Percentiles rank a stretch among this genome's conserved stretches.
phyloP scores from a whole-genome alignment of 2,329 filamentous ascomycete genomes.

The Aspergillus pseudoterreus region DNA sequence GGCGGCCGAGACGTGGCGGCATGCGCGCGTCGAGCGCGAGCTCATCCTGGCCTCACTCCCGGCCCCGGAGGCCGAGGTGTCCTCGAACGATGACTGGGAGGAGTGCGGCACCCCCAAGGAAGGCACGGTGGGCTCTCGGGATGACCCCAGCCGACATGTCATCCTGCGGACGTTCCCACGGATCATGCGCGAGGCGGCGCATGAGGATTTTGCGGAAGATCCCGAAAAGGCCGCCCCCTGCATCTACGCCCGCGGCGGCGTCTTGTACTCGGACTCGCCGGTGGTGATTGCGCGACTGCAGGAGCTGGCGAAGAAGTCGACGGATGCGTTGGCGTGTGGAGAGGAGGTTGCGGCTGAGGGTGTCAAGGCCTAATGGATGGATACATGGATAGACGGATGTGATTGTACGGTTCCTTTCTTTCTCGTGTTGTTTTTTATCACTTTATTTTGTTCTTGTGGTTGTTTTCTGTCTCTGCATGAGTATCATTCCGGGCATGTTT shows the following conservation, averaged over 20 bases:
- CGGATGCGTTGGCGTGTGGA: slow-evolving; percentile 11
- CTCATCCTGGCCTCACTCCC: slow-evolving; percentile 53
- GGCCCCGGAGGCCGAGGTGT: slow-evolving; percentile 31
- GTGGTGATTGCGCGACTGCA: slow-evolving; percentile 37
- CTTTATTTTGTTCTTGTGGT: background rate
- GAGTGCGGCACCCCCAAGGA: slow-evolving; percentile 30
- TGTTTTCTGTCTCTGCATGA: background rate
- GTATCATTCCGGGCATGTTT: slow-evolving; percentile 1
- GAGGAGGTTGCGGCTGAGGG: background rate
- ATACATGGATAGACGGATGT: background rate
- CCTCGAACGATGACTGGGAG: slow-evolving; percentile 34
- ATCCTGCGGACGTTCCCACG: slow-evolving; percentile 52
- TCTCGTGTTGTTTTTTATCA: background rate
- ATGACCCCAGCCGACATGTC: slow-evolving; percentile 37
- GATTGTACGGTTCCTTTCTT: background rate
- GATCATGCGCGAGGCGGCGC: slow-evolving; percentile 50
- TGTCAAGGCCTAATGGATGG: background rate
- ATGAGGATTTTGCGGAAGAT: slow-evolving; percentile 46
- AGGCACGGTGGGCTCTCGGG: slow-evolving; percentile 9
- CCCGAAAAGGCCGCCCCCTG: slow-evolving; percentile 42
- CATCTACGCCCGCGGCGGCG: slow-evolving; percentile 48
- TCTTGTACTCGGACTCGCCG: slow-evolving; percentile 49
- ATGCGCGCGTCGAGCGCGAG: slow-evolving; percentile 55
- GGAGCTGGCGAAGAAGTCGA: slow-evolving; percentile 35
- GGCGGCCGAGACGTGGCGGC: slow-evolving; percentile 57